Conservation (phyloP, 2,329 filamentous ascomycete genomes). For the Phyllosticta citrichinensis region DNA sequence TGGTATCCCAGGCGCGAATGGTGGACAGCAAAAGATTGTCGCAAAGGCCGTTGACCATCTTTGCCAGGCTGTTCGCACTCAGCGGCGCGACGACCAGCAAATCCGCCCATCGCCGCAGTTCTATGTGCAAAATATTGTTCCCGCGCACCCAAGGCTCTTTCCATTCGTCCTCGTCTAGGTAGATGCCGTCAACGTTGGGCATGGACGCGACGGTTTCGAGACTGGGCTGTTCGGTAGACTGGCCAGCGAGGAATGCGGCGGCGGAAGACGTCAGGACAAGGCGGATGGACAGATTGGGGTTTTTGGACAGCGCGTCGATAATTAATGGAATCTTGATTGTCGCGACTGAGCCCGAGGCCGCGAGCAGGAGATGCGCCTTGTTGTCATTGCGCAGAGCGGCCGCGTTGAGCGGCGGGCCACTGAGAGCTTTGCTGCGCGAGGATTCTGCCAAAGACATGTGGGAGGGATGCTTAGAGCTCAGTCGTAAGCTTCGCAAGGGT, state of each 20-base stretch:
- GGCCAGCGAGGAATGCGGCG: slow-evolving; percentile 63
- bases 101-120: slow-evolving; percentile 73
- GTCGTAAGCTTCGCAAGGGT: neutral
- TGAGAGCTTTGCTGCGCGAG: neutral
- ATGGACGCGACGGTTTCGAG: slow-evolving; percentile 48
- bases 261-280: slow-evolving; percentile 70
- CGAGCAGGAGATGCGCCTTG: slow-evolving; percentile 54
- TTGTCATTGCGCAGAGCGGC: slow-evolving; percentile 30
- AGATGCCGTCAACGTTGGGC: slow-evolving; percentile 69
- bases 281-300: slow-evolving; percentile 62
- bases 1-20: slow-evolving; percentile 78
- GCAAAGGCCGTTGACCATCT: slow-evolving; percentile 66
- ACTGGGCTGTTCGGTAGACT: slow-evolving; percentile 66
- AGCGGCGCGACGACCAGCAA: slow-evolving; percentile 71
- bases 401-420: neutral
- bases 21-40: slow-evolving; percentile 67
- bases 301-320: slow-evolving; percentile 42
- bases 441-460: neutral
- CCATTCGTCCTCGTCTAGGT: slow-evolving; percentile 84
- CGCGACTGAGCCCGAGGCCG: slow-evolving; percentile 66
- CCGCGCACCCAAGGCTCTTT: slow-evolving; percentile 63
- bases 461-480: neutral
- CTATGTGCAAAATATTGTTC: slow-evolving; percentile 79
- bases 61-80: slow-evolving; percentile 77
- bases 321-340: slow-evolving; percentile 62